A percentile compares a stretch with the other conserved stretches of the same genome.
Evolutionary conservation across 1,284 basidiomycete species (phyloP).

Genomic region (Coriolopsis trogii): DNA sequence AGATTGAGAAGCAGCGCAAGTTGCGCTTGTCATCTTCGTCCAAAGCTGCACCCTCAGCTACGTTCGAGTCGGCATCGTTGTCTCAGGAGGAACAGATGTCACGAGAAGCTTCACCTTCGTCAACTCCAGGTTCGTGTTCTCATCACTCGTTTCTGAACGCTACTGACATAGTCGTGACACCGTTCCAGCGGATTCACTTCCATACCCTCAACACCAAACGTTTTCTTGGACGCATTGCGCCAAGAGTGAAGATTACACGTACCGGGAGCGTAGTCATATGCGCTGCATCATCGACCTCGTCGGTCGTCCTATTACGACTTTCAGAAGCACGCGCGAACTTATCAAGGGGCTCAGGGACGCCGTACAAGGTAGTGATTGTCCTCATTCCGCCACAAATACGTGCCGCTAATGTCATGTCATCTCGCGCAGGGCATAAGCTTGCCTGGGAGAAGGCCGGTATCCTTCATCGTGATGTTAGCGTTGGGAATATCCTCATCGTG

Average conservation of each 20-base stretch:
- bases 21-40: neutral
- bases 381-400: no score
- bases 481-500: constrained; percentile 17
- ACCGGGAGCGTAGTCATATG: constrained; percentile 18
- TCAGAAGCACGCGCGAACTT: constrained; percentile 12
- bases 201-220: constrained; percentile 11
- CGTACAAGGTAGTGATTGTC: constrained; percentile 18
- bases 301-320: constrained; percentile 9
- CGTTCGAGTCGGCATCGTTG: no score
- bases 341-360: constrained; percentile 18
- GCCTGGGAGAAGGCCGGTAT: constrained; percentile 8
- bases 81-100: no score
- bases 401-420: neutral
- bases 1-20: neutral
- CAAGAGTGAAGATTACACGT: neutral
- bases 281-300: constrained; percentile 15
- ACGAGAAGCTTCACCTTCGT: neutral
- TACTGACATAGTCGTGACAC: neutral
- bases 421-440: neutral
- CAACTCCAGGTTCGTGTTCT: neutral
- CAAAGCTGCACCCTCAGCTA: no score
- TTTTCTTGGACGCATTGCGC: neutral
- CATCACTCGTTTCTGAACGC: neutral
- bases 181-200: neutral
- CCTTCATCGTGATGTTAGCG: constrained; percentile 20